Evolutionary conservation across 1,284 basidiomycete genomes (phyloP), one percentile per base, ranked within the genome.

Genomic region (Laetiporus sulphureus): DNA sequence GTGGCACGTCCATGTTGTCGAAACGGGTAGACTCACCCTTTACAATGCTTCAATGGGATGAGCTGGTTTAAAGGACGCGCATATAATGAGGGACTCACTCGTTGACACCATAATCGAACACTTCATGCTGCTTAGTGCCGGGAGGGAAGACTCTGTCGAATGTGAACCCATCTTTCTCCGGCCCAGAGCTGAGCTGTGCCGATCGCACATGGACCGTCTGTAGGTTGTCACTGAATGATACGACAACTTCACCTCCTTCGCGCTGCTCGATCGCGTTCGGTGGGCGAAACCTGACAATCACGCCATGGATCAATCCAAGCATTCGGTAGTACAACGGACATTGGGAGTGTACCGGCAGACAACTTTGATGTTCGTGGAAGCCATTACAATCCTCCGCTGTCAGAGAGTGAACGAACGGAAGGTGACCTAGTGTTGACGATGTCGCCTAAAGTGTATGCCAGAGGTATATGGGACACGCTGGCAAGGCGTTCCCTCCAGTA

Each of bases 61-160:
- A n/a, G n/a, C n/a, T n/a, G n/a, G n/a, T n/a, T n/a, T n/a, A n/a
- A n/a, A n/a, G n/a, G n/a, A n/a, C n/a, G n/a, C n/a, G n/a, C n/a
- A n/a, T n/a, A n/a, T n/a, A n/a, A 44, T 21, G 19, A 10, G 23
- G 32, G 51, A 80, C 78, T 70, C 59, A 90, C 87, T 92, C 93
- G 67, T 94, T 97, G 46, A 99, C 91, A 48, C 96, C 95, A 65
- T 95, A 99, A 64, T 99, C 93, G 61, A 99, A 99, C 38, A 99
- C 93, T 61, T 99, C 92, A 40, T 83, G 72, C 65, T 99, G 96
- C 64, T 80, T 76, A 21, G 94, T 92, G 35, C 76, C 79, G 75
- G 96, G 94, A 46, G 91, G 86, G 60, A 99, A 99, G 24, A 97
- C 93, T 47, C 92, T 78, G 66, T 99, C 96, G 58, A 98, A 98